Percentiles rank a stretch among this genome's conserved stretches.
Conservation (phyloP, 2,329 filamentous ascomycete species). For the Aspergillus sp. region DNA sequence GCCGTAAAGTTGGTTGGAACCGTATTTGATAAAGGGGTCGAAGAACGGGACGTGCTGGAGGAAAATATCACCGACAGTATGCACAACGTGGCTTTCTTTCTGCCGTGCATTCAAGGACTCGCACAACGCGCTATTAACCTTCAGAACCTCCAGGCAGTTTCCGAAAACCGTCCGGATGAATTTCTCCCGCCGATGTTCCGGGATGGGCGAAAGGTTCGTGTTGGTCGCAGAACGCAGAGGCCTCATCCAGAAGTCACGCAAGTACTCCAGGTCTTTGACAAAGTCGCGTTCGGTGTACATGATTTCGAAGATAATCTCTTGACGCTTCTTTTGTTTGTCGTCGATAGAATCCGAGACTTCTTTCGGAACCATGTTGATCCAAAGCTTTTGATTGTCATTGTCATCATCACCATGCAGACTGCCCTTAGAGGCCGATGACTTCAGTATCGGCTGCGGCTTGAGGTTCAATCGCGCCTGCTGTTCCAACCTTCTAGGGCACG, state of each 20-base stretch:
- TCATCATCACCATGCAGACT: constrained; percentile 74
- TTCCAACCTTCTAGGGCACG: constrained; percentile 84
- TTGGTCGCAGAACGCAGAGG: constrained; percentile 68
- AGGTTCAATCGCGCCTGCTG: constrained; percentile 91
- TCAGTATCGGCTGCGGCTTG: constrained; percentile 82
- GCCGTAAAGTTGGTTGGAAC: constrained; percentile 87
- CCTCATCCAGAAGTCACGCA: constrained; percentile 97
- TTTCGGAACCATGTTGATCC: constrained; percentile 97
- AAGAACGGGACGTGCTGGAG: constrained; percentile 86
- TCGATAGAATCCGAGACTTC: constrained; percentile 84
- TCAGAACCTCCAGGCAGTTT: constrained; percentile 91
- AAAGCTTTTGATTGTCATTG: constrained; percentile 92
- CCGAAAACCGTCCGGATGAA: constrained; percentile 93
- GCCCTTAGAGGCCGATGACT: constrained; percentile 58
- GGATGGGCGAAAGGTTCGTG: constrained; percentile 67
- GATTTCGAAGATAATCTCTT: constrained; percentile 95
- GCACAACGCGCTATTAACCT: constrained; percentile 80
- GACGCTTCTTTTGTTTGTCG: constrained; percentile 91
- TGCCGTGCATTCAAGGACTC: constrained; percentile 83
- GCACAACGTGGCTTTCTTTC: constrained; percentile 80
- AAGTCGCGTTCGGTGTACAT: constrained; percentile 99
- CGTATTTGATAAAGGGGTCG: constrained; percentile 92
- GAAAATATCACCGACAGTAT: constrained; percentile 89
- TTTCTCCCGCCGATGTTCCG: constrained; percentile 74
- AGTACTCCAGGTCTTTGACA: constrained; percentile 95